These are phyloP conservation scores for Cerioporus squamosus DNA, from an alignment of 1,284 basidiomycete genomes.

Conservation along the genomic window DNA sequence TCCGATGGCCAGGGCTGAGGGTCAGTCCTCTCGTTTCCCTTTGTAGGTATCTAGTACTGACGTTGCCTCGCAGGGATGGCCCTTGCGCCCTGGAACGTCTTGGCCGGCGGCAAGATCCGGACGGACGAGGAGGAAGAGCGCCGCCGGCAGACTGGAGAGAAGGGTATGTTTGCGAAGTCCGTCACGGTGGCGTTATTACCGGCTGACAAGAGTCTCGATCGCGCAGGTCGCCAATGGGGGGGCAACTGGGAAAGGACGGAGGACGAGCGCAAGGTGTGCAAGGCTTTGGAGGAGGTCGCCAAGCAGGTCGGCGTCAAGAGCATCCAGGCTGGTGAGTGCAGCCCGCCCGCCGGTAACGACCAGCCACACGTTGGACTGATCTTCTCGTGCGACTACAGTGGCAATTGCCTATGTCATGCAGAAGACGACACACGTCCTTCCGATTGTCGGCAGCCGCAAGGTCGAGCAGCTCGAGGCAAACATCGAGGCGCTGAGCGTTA, in stretches of 20 bases:
- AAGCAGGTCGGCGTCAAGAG: conserved; percentile 42
- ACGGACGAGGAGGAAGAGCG: conserved; percentile 49
- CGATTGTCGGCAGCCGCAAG: neutral
- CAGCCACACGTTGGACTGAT: too few species aligned
- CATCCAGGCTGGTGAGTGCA: conserved; percentile 43
- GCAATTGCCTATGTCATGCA: conserved; percentile 53
- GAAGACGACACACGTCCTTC: conserved; percentile 33
- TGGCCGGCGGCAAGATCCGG: conserved; percentile 50
- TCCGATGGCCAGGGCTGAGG: conserved; percentile 52
- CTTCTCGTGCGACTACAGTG: conserved; percentile 35
- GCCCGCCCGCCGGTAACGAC: too few species aligned
- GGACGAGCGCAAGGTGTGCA: conserved; percentile 41
- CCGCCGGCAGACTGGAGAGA: conserved; percentile 45
- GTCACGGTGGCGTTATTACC: too few species aligned
- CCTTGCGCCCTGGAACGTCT: conserved; percentile 53
- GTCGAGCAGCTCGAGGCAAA: conserved; percentile 42
- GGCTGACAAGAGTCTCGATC: too few species aligned
- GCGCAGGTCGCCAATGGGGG: too few species aligned
- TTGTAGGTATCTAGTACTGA: too few species aligned
- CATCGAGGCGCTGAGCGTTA: conserved; percentile 49
- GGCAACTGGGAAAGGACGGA: conserved; percentile 43
- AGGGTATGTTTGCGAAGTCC: conserved; percentile 24
- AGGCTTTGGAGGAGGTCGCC: conserved; percentile 49
- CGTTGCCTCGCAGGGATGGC: conserved; percentile 39
- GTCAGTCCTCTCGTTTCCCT: conserved; percentile 12